Conservation (phyloP, 2,329 filamentous ascomycete species). For the Madurella mycetomatis region DNA sequence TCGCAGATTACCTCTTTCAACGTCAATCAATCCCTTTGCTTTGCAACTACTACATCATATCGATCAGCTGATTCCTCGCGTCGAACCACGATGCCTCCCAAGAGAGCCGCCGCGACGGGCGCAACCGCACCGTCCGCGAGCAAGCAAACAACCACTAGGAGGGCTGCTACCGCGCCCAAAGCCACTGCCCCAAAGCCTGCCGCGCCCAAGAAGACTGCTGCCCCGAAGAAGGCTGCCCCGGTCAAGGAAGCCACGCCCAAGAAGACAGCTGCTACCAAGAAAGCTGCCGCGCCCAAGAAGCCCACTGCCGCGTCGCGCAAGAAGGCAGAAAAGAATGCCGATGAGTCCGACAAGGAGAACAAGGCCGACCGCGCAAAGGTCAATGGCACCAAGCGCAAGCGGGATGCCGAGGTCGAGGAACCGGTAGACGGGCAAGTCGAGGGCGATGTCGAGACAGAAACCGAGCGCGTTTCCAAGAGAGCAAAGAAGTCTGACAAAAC, state of each 20-base stretch:
- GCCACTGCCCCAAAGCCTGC: conserved; percentile 8
- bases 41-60: conserved; percentile 5
- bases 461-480: conserved; percentile 23
- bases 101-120: conserved; percentile 14
- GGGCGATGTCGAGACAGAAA: conserved; percentile 11
- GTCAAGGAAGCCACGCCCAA: conserved; percentile 19
- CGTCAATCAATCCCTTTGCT: neutral
- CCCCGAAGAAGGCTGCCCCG: conserved; percentile 16
- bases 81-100: conserved; percentile 23
- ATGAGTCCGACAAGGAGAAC: conserved; percentile 28
- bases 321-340: conserved; percentile 15
- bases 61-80: neutral
- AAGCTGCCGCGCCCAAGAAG: conserved; percentile 16
- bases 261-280: conserved; percentile 18
- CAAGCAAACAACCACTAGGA: conserved; percentile 17
- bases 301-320: conserved; percentile 8
- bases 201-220: conserved; percentile 17
- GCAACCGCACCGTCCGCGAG: conserved; percentile 11
- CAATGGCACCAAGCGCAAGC: conserved; percentile 29
- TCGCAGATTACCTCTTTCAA: neutral
- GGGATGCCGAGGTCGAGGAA: conserved; percentile 21
- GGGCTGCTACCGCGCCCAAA: conserved; percentile 12
- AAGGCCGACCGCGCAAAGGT: conserved; percentile 20
- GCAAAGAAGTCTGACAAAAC: conserved; percentile 24
- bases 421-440: conserved; percentile 19